Percentiles rank a stretch among this genome's conserved stretches.
Conservation (phyloP, 2,329 filamentous ascomycete species). For the Calonectria pseudoreteaudii region DNA sequence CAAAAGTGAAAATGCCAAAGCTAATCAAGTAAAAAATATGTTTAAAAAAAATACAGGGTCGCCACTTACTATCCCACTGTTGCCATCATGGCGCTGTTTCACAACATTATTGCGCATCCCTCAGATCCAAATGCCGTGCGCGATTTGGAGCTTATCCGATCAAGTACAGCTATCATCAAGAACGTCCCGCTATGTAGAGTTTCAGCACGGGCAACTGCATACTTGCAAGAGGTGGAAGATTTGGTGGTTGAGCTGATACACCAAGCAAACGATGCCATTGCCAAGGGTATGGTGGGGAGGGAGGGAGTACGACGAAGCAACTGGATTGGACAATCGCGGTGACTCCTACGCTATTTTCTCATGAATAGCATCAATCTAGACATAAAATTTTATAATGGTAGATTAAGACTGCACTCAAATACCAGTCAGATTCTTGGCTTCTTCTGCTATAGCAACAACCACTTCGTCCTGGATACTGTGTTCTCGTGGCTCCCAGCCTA, state of each 20-base stretch:
- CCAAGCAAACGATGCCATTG: background rate
- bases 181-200: background rate
- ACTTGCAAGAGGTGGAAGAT: background rate
- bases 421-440: background rate
- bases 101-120: background rate
- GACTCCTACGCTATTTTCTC: too few species aligned
- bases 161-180: background rate
- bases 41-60: background rate
- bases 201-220: background rate
- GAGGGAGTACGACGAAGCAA: background rate
- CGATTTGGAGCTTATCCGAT: background rate
- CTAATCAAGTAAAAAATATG: background rate
- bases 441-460: background rate
- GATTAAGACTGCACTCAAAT: background rate
- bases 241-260: background rate
- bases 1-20: accelerated
- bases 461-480: background rate
- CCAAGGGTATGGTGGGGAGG: background rate
- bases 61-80: background rate
- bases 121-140: background rate
- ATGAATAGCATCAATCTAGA: background rate
- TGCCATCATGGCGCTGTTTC: constrained; percentile 2
- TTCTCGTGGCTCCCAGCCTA: background rate
- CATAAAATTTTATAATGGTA: background rate
- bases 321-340: background rate